Evolutionary conservation across 371 early-diverging fungal genomes (phyloP).

Genomic region (Rhizopus delemar): DNA sequence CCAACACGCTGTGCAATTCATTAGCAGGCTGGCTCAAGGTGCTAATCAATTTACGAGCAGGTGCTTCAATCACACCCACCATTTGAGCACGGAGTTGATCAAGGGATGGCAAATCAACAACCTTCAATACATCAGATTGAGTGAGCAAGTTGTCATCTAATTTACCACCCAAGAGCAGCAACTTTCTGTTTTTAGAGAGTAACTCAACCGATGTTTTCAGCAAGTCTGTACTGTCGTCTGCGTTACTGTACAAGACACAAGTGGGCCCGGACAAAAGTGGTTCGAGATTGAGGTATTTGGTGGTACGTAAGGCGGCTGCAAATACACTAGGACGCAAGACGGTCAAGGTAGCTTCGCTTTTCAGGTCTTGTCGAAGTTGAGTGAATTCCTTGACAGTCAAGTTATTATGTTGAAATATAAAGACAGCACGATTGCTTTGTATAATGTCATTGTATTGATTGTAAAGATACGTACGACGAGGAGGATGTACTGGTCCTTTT

Average conservation of each 20-base stretch:
- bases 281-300: slow-evolving; percentile 58
- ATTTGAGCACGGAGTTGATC: slow-evolving; percentile 57
- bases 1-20: slow-evolving; percentile 49
- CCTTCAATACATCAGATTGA: slow-evolving; percentile 54
- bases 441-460: slow-evolving; percentile 54
- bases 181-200: slow-evolving; percentile 62
- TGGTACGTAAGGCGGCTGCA: slow-evolving; percentile 51
- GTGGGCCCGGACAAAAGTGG: slow-evolving; percentile 61
- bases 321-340: slow-evolving; percentile 61
- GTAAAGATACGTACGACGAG: slow-evolving; percentile 54
- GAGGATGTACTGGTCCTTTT: slow-evolving; percentile 36
- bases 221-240: slow-evolving; percentile 40
- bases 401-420: slow-evolving; percentile 73
- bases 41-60: slow-evolving; percentile 56
- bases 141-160: slow-evolving; percentile 58
- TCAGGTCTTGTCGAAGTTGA: slow-evolving; percentile 55
- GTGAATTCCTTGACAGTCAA: slow-evolving; percentile 64
- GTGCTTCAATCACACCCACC: slow-evolving; percentile 59
- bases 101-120: slow-evolving; percentile 60
- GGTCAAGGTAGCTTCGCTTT: slow-evolving; percentile 36
- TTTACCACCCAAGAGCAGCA: slow-evolving; percentile 65
- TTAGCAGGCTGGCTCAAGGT: slow-evolving; percentile 51
- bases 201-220: slow-evolving; percentile 51
- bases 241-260: slow-evolving; percentile 56
- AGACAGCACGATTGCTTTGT: slow-evolving; percentile 55